These are phyloP conservation scores for Mycena latifolia DNA, from an alignment of 768 basidiomycete genomes.

Conservation along the genomic window DNA sequence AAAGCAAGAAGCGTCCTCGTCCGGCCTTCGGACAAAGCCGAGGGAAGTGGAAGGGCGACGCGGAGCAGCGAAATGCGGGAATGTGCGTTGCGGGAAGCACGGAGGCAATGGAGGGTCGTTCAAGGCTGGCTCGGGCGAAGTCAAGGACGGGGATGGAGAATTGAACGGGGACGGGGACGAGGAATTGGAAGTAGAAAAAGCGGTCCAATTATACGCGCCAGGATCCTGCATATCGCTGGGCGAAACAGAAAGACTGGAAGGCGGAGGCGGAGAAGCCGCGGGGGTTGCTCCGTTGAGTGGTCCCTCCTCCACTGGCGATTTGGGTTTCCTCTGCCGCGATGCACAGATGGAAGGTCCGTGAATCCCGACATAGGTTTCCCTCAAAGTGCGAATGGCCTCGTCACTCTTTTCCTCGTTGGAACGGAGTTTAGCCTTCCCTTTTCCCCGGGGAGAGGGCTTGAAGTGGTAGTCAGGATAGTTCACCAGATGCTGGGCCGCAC, in stretches of 20 bases:
- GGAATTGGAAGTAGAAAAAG: conserved; percentile 25
- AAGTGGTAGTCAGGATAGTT: conserved; percentile 75
- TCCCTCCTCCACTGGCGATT: conserved; percentile 38
- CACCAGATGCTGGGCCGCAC: conserved; percentile 59
- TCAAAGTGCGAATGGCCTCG: conserved; percentile 47
- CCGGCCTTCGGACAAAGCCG: conserved; percentile 34
- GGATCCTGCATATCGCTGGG: conserved; percentile 7
- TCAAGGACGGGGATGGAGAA: conserved; percentile 30
- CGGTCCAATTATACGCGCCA: neutral
- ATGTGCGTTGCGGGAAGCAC: conserved; percentile 40
- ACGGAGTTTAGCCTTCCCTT: conserved; percentile 42
- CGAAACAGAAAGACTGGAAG: neutral
- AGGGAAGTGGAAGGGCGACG: conserved; percentile 51
- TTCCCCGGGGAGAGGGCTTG: conserved; percentile 57
- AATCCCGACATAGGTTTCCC: conserved; percentile 50
- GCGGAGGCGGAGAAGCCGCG: neutral
- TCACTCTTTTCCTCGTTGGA: conserved; percentile 37
- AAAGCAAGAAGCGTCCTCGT: conserved; percentile 24
- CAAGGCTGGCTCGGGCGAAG: conserved; percentile 34
- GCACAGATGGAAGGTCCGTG: conserved; percentile 51
- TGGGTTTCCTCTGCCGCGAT: conserved; percentile 47
- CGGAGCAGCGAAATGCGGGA: conserved; percentile 41
- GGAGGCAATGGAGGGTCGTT: conserved; percentile 33
- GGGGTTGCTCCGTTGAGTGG: neutral
- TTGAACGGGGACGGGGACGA: conserved; percentile 27